phyloP scores from a whole-genome alignment of 2,329 filamentous ascomycete genomes.

The Trichoderma arundinaceum region DNA sequence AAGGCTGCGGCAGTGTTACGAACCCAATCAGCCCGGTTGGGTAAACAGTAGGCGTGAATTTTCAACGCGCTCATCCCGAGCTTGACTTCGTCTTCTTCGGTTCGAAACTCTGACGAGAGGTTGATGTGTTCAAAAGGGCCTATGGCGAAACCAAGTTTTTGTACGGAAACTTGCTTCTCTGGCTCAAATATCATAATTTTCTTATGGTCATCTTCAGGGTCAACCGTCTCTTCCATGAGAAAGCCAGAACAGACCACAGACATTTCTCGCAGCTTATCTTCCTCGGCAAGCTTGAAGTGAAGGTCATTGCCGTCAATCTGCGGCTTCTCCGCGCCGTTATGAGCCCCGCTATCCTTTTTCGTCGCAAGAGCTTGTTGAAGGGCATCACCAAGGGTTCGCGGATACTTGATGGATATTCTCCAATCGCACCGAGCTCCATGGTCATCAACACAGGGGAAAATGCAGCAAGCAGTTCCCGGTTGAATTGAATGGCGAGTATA shows the following conservation, averaged over 20 bases:
- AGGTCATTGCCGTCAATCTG: constrained; percentile 52
- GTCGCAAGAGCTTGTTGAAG: constrained; percentile 56
- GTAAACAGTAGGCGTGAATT: constrained; percentile 89
- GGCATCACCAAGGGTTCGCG: constrained; percentile 83
- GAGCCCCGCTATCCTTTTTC: constrained; percentile 45
- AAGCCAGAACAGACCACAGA: constrained; percentile 90
- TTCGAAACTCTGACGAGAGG: constrained; percentile 80
- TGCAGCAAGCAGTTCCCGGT: constrained; percentile 78
- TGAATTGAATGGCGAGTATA: constrained; percentile 84
- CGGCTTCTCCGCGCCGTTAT: constrained; percentile 45
- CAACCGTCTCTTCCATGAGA: constrained; percentile 79
- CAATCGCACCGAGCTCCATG: constrained; percentile 80
- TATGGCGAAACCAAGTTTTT: constrained; percentile 91
- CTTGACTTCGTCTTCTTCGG: constrained; percentile 89
- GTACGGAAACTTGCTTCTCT: constrained; percentile 75
- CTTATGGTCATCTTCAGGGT: constrained; percentile 76
- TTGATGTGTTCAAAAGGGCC: constrained; percentile 96
- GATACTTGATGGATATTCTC: constrained; percentile 86
- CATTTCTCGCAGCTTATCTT: constrained; percentile 88
- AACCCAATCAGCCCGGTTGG: constrained; percentile 79
- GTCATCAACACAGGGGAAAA: constrained; percentile 95
- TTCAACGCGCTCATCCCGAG: constrained; percentile 87
- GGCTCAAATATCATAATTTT: constrained; percentile 89
- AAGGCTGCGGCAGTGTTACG: constrained; percentile 86
- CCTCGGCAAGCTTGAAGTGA: constrained; percentile 62